Evolutionary conservation across 2,329 filamentous ascomycete species (phyloP).

Genomic region (Calonectria honghensis): DNA sequence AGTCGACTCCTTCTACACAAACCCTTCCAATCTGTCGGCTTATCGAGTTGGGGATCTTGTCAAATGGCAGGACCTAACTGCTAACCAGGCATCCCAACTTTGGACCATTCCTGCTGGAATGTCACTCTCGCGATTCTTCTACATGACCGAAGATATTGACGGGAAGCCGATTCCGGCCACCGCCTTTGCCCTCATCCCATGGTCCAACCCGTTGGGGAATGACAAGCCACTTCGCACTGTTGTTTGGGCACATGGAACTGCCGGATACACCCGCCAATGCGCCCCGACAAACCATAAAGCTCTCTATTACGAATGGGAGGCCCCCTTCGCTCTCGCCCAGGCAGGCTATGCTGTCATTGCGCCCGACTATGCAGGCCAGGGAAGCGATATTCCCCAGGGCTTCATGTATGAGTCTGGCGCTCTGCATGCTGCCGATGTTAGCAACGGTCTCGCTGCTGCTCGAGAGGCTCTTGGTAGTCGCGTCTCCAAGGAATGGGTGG

Average conservation of each 20-base stretch:
- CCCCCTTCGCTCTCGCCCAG: neutral
- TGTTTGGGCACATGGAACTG: conserved; percentile 8
- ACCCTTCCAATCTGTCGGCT: neutral
- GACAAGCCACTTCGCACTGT: neutral
- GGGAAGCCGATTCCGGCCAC: conserved; percentile 6
- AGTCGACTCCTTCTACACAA: neutral
- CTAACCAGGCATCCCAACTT: neutral
- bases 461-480: neutral
- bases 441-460: neutral
- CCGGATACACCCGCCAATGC: conserved; percentile 6
- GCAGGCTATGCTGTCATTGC: neutral
- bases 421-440: neutral
- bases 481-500: neutral
- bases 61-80: conserved; percentile 8
- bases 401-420: conserved; percentile 7
- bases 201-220: neutral
- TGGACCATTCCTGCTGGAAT: conserved; percentile 2
- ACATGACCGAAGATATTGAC: conserved; percentile 15
- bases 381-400: conserved; percentile 9
- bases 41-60: neutral
- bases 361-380: conserved; percentile 7
- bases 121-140: conserved; percentile 18
- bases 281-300: neutral
- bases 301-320: neutral
- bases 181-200: neutral